These are phyloP conservation scores for Zymoseptoria passerinii DNA, from an alignment of 2,329 filamentous ascomycete genomes.

Conservation along the genomic window DNA sequence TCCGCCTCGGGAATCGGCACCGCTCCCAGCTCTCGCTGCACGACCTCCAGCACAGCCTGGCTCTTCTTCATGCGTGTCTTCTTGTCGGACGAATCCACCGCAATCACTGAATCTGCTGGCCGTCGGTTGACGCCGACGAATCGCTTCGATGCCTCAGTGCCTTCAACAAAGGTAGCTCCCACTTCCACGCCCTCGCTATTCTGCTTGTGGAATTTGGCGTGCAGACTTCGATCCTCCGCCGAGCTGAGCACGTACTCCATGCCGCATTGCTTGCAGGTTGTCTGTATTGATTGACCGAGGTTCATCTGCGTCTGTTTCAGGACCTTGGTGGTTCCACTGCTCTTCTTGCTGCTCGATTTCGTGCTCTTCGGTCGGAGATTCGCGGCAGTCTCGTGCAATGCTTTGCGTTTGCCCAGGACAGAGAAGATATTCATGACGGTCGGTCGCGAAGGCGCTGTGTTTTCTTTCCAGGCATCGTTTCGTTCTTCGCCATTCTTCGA, in stretches of 20 bases:
- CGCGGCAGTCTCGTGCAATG: conserved; percentile 18
- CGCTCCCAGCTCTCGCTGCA: conserved; percentile 54
- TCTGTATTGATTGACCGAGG: conserved; percentile 47
- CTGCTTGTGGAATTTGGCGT: conserved; percentile 57
- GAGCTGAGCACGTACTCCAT: conserved; percentile 61
- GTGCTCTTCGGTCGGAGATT: conserved; percentile 28
- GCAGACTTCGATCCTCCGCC: conserved; percentile 52
- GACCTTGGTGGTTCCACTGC: conserved; percentile 24
- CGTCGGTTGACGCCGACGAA: conserved; percentile 9
- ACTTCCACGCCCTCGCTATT: conserved; percentile 54
- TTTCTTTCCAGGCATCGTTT: conserved; percentile 2
- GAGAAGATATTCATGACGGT: conserved; percentile 26
- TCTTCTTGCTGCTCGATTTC: conserved; percentile 25
- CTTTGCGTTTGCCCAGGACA: conserved; percentile 26
- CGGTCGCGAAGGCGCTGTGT: conserved; percentile 16
- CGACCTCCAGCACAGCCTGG: conserved; percentile 47
- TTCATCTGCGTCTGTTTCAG: conserved; percentile 56
- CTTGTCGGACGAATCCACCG: conserved; percentile 49
- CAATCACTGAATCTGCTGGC: conserved; percentile 45
- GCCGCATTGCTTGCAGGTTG: conserved; percentile 52
- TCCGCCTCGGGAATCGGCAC: conserved; percentile 50
- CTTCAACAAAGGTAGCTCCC: conserved; percentile 48
- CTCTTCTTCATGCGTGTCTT: conserved; percentile 48
- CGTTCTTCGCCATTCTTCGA: conserved; percentile 3
- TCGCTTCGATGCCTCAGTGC: conserved; percentile 1